Conservation (phyloP, 2,329 filamentous ascomycete genomes). For the Cladosporium phlei region DNA sequence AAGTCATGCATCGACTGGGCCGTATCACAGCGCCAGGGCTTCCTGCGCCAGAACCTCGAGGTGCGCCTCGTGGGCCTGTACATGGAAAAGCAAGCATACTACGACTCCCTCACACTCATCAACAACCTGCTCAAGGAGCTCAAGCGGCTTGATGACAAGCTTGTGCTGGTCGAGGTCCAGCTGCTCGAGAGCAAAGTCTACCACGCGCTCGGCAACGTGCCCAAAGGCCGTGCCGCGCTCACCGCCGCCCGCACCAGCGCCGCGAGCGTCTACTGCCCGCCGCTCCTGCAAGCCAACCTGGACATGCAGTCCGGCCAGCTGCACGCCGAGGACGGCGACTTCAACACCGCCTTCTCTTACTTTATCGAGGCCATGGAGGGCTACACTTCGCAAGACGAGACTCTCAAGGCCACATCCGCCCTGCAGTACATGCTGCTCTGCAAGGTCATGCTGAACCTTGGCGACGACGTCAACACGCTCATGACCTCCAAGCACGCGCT, state of each 20-base stretch:
- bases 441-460: slow-evolving; percentile 99
- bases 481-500: slow-evolving; percentile 95
- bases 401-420: slow-evolving; percentile 85
- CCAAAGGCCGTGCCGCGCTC: slow-evolving; percentile 90
- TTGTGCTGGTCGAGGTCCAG: slow-evolving; percentile 95
- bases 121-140: slow-evolving; percentile 93
- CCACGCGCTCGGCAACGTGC: slow-evolving; percentile 92
- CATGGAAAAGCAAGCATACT: slow-evolving; percentile 97
- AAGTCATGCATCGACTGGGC: slow-evolving; percentile 99
- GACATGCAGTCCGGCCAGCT: slow-evolving; percentile 99
- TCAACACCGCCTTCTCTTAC: slow-evolving; percentile 97
- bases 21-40: slow-evolving; percentile 85
- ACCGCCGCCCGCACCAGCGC: slow-evolving; percentile 93
- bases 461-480: slow-evolving; percentile 90
- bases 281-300: slow-evolving; percentile 87
- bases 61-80: slow-evolving; percentile 88
- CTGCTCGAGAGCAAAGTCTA: slow-evolving; percentile 95
- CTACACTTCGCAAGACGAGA: slow-evolving; percentile 88
- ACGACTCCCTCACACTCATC: slow-evolving; percentile 93
- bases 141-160: slow-evolving; percentile 96
- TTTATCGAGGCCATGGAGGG: slow-evolving; percentile 98
- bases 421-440: slow-evolving; percentile 99
- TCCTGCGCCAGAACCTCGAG: slow-evolving; percentile 96
- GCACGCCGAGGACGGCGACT: slow-evolving; percentile 97
- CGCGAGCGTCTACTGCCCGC: slow-evolving; percentile 94